Evolutionary conservation across 1,284 basidiomycete species (phyloP), one percentile per base, ranked within the genome.

Genomic region (Stereum hirsutum): DNA sequence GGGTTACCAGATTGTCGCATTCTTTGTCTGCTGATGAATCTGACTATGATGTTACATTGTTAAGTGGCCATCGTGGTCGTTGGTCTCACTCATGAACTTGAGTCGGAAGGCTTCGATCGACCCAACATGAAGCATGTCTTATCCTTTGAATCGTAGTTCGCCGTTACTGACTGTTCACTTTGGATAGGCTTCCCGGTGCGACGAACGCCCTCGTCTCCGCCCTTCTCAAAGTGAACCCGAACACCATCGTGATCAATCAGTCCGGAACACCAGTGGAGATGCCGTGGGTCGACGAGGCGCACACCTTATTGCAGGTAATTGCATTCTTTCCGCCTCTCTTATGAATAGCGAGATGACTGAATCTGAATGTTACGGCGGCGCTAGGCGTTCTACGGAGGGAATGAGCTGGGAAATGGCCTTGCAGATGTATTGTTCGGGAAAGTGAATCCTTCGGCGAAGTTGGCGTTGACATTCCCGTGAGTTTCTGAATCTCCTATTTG

Each of bases 331-430:
- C 14, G 21, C 21, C 26, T 8, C 19, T 19, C 12, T 6, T 4
- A 35, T 17, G n/a, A n/a, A n/a, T n/a, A n/a, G n/a, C n/a, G n/a
- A n/a, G n/a, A n/a, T n/a, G n/a, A n/a, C n/a, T 12, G 12, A 39
- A 31, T 15, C 12, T 31, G 5, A 12, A 6, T 31, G 12, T 4
- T 12, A 20, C 6, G 3, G 11, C 5, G 10, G 8, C 10, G 10
- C 5, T 17, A 35, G 33, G 33, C 33, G 2, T 35, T 47, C 19
- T 44, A 47, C 21, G 46, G 42, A 2, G 86, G 86, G 1, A 87
- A 88, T 55, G 85, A 86, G 61, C 65, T 69, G 17, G 86, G 86
- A 2, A 83, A 84, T 55, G 80, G 81, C 0, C 72, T 89, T 44
- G 76, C 78, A 6, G 83, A 87, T 54, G 65, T 89, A 11, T 54